These are phyloP conservation scores for Sordariomycetes sp. DNA, from an alignment of 2,329 filamentous ascomycete species.

Conservation along the genomic window DNA sequence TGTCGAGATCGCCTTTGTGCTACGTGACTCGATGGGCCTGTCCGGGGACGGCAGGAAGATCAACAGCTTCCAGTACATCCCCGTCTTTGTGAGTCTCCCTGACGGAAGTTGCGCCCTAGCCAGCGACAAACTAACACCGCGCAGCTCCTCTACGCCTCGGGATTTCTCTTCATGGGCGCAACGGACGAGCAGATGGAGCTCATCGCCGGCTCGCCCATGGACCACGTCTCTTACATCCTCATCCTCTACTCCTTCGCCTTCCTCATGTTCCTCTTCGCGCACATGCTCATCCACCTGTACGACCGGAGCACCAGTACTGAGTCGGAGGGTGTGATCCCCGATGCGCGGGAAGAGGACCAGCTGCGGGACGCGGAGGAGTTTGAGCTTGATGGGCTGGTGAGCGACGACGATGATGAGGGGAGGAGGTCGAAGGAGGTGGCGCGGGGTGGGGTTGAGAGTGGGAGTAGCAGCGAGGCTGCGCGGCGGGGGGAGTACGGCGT, in stretches of 20 bases:
- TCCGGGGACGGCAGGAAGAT: conserved; percentile 58
- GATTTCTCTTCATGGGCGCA: conserved; percentile 95
- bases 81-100: conserved; percentile 48
- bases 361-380: conserved; percentile 83
- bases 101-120: too few species aligned
- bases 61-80: conserved; percentile 48
- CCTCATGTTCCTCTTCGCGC: conserved; percentile 80
- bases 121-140: conserved; percentile 15
- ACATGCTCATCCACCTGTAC: conserved; percentile 78
- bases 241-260: conserved; percentile 88
- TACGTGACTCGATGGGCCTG: conserved; percentile 58
- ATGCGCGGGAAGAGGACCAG: conserved; percentile 36
- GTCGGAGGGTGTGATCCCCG: neutral
- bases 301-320: conserved; percentile 37
- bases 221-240: conserved; percentile 84
- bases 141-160: conserved; percentile 80
- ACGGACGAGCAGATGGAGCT: conserved; percentile 93
- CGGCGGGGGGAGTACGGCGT: neutral
- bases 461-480: neutral
- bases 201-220: conserved; percentile 62
- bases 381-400: conserved; percentile 82
- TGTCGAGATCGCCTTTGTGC: conserved; percentile 82
- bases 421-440: conserved; percentile 19
- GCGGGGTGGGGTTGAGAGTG: neutral
- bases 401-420: conserved; percentile 69